A percentile compares a stretch with the other conserved stretches of the same genome.
Conservation (phyloP, 2,329 filamentous ascomycete species). For the Apiospora hydei region DNA sequence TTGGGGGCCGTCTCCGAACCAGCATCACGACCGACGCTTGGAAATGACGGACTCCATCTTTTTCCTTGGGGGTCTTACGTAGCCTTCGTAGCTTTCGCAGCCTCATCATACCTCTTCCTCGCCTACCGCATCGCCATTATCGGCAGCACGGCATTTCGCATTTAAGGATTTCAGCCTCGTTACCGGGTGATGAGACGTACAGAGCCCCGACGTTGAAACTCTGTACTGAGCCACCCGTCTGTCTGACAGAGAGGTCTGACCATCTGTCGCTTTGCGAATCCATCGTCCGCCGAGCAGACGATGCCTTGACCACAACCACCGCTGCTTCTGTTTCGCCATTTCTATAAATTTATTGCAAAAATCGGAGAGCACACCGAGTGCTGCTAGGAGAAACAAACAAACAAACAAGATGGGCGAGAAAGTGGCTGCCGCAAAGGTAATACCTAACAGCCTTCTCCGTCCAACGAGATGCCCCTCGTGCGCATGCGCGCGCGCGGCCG, state of each 20-base stretch:
- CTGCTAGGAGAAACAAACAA: neutral
- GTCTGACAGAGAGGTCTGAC: constrained; percentile 12
- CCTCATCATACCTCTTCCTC: neutral
- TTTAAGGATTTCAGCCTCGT: constrained; percentile 1
- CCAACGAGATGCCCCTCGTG: neutral
- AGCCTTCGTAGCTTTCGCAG: constrained; percentile 2
- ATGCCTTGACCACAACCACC: constrained; percentile 4
- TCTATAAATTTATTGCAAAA: neutral
- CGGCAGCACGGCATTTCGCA: neutral
- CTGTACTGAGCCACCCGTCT: neutral
- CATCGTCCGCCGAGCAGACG: neutral
- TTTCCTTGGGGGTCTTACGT: neutral
- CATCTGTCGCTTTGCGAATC: neutral
- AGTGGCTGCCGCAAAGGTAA: constrained; percentile 20
- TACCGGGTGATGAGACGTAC: neutral
- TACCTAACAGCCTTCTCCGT: neutral
- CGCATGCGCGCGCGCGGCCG: neutral
- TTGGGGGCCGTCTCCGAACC: neutral
- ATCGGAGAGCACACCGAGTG: neutral
- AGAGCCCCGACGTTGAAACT: constrained; percentile 2
- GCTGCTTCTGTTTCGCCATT: neutral
- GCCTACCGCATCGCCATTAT: neutral
- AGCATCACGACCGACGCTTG: constrained; percentile 5
- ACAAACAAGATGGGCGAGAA: constrained; percentile 9
- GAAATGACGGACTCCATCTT: constrained; percentile 17